phyloP scores from a whole-genome alignment of 129 eudicot species.

The Escallonia rubra region DNA sequence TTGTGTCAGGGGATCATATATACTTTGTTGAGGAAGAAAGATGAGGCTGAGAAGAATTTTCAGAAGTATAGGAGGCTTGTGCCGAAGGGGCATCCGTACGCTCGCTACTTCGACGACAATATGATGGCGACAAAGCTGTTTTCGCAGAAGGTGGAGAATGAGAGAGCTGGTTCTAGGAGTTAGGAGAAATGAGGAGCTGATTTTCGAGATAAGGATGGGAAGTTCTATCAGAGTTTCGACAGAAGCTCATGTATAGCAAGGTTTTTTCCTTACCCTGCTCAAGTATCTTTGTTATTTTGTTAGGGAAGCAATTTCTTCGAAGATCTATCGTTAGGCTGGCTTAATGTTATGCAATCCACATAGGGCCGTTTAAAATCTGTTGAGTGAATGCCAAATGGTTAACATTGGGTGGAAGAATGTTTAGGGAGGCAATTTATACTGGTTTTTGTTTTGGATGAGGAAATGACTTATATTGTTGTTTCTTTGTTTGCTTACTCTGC shows the following conservation, averaged over 20 bases:
- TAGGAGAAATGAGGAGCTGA: constrained; percentile 16
- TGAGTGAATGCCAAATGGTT: background rate
- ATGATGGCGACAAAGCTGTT: constrained; percentile 73
- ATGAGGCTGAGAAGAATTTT: constrained; percentile 66
- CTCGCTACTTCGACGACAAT: constrained; percentile 68
- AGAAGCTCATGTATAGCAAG: background rate
- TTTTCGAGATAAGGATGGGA: no score
- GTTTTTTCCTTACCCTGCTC: background rate
- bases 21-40: constrained; percentile 67
- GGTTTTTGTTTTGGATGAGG: background rate
- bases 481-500: background rate
- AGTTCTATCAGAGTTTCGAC: background rate
- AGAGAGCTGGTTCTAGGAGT: constrained; percentile 42
- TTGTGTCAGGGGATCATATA: constrained; percentile 88
- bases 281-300: constrained; percentile 1
- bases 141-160: constrained; percentile 67
- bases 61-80: constrained; percentile 76
- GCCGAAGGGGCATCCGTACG: constrained; percentile 87
- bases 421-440: background rate
- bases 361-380: background rate
- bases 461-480: background rate
- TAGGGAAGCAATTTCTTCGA: background rate
- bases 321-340: background rate
- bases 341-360: constrained; percentile 1
- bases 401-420: background rate